Conservation (phyloP, 225 moss, liverwort and hornwort species). For the Bryum argenteum region DNA sequence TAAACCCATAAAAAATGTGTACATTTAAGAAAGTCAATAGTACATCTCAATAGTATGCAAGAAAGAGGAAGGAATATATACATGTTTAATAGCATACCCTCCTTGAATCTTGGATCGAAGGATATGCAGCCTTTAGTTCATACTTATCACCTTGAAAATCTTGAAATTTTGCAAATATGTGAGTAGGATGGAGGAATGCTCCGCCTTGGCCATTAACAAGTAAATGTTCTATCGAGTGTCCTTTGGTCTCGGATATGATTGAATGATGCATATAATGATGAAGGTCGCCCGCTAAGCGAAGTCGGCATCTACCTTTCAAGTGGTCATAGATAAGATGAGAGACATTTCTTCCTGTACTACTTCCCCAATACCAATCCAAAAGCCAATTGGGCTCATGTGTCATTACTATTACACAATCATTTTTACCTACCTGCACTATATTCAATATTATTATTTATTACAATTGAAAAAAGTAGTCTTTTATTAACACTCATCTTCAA, state of each 20-base stretch:
- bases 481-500: neutral
- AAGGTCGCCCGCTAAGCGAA: constrained; percentile 58
- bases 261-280: constrained; percentile 69
- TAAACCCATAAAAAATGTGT: neutral
- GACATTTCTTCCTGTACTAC: constrained; percentile 50
- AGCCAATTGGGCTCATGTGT: constrained; percentile 73
- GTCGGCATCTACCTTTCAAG: constrained; percentile 50
- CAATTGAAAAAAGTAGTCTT: too few species aligned
- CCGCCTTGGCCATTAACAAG: constrained; percentile 66
- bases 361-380: constrained; percentile 65
- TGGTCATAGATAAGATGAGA: constrained; percentile 48
- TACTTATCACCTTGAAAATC: constrained; percentile 47
- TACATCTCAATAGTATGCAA: neutral
- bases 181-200: constrained; percentile 65
- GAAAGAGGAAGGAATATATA: constrained; percentile 10
- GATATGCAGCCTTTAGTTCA: constrained; percentile 43
- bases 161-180: constrained; percentile 52
- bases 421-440: constrained; percentile 40
- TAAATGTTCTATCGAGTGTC: constrained; percentile 34
- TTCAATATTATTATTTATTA: neutral
- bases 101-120: constrained; percentile 39
- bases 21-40: rapidly evolving
- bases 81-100: constrained; percentile 47
- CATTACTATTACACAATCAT: constrained; percentile 58
- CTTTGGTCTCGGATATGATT: neutral